Percentiles rank a stretch among this genome's conserved stretches.
Conservation (phyloP, 441 rosid species). For the Omphalea diandra region DNA sequence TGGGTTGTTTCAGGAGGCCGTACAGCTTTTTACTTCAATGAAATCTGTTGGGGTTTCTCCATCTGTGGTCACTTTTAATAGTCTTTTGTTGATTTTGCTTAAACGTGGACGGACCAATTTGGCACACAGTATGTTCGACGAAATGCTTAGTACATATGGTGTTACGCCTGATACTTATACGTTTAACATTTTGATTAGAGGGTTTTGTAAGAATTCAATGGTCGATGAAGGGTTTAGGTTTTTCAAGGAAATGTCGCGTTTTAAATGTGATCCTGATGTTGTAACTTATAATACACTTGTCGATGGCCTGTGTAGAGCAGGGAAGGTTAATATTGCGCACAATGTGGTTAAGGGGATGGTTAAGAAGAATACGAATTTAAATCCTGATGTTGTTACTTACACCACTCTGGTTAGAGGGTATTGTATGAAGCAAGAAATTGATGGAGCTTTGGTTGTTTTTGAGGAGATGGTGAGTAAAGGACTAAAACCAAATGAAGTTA, state of each 20-base stretch:
- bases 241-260: slow-evolving; percentile 59
- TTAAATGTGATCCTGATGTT: slow-evolving; percentile 49
- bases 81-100: slow-evolving; percentile 55
- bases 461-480: slow-evolving; percentile 52
- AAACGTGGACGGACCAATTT: slow-evolving; percentile 71
- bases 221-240: slow-evolving; percentile 59
- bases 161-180: slow-evolving; percentile 67
- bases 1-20: slow-evolving; percentile 55
- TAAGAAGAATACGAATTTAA: slow-evolving; percentile 41
- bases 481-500: slow-evolving; percentile 54
- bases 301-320: slow-evolving; percentile 82
- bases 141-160: slow-evolving; percentile 50
- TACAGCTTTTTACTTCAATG: slow-evolving; percentile 62
- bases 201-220: slow-evolving; percentile 76
- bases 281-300: slow-evolving; percentile 78
- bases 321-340: slow-evolving; percentile 67
- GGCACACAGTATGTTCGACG: slow-evolving; percentile 65
- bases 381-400: slow-evolving; percentile 66
- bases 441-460: slow-evolving; percentile 59
- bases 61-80: slow-evolving; percentile 65
- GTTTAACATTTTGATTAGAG: slow-evolving; percentile 64
- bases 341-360: slow-evolving; percentile 72
- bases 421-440: slow-evolving; percentile 64
- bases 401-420: slow-evolving; percentile 81
- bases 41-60: slow-evolving; percentile 70